A percentile compares a stretch with the other conserved stretches of the same genome.
Conservation (phyloP, 805 yeast genomes). For the Ogataea chonburiensis region DNA sequence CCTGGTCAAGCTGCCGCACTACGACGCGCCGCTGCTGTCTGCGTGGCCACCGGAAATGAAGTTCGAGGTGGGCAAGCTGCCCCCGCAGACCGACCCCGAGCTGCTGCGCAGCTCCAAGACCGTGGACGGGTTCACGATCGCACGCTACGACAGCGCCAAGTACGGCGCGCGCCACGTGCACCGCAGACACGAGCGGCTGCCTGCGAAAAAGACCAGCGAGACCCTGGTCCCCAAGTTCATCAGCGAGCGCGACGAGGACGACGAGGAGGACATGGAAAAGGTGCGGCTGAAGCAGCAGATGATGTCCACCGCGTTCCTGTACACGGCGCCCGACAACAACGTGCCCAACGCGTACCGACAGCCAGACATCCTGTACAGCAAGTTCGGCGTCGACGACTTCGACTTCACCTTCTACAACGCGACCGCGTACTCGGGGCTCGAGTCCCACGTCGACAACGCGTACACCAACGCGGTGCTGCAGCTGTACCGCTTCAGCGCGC, state of each 20-base stretch:
- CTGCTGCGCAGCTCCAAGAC: constrained; percentile 39
- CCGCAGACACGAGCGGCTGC: constrained; percentile 40
- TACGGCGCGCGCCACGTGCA: constrained; percentile 57
- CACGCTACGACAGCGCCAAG: constrained; percentile 56
- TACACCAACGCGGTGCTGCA: constrained; percentile 79
- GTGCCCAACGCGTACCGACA: constrained; percentile 76
- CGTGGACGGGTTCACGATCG: constrained; percentile 37
- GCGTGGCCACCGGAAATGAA: constrained; percentile 70
- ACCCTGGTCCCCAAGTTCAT: constrained; percentile 50
- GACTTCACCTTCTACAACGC: constrained; percentile 83
- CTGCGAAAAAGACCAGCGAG: constrained; percentile 30
- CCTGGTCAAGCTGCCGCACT: constrained; percentile 82
- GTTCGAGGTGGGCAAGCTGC: constrained; percentile 60
- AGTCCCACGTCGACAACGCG: constrained; percentile 78
- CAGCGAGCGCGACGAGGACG: constrained; percentile 49
- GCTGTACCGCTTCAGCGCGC: constrained; percentile 73
- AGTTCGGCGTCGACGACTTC: constrained; percentile 91
- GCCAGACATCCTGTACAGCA: constrained; percentile 76
- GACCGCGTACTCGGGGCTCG: constrained; percentile 79
- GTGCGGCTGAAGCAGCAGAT: constrained; percentile 19
- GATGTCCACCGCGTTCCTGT: constrained; percentile 31
- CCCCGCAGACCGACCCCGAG: constrained; percentile 51
- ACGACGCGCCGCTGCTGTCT: constrained; percentile 71
- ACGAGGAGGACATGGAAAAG: constrained; percentile 28
- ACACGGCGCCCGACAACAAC: constrained; percentile 35